Base-by-base conservation (phyloP, 257 asterid species). In the Anisodus tanguticus region DNA sequence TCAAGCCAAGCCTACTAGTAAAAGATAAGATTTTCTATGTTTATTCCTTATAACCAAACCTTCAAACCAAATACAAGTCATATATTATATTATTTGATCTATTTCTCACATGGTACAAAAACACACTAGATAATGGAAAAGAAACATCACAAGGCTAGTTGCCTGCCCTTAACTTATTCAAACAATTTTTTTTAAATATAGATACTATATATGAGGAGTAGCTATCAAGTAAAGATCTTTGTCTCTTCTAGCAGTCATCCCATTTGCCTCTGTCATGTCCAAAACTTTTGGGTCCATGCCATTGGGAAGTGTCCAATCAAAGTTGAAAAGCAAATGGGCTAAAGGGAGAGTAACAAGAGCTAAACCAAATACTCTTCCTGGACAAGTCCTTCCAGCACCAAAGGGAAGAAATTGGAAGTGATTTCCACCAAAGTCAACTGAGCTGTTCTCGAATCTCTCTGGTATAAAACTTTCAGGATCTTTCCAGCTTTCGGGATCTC, bases 371-470 rank as follows among this genome's bases (percentile, higher is more conserved):
- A 31, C n/a, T 8, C 68, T 79, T 0, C 87, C 87, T 0, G 87
- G 87, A 17, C 81, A 84, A 51, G 17, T 66, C 22, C 87, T 47
- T 10, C 87, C 85, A 3, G 79, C 85, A 15, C 87, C 87, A 85
- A 85, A 85, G 8, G 85, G 87, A 5, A 85, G 60, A 60, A n/a
- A 63, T 17, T 86, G 67, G 2, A 76, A 77, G 58, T 86, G 22
- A 26, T 55, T 49, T 57, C 88, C 86, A 0, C 3, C 1, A 19
- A 59, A 82, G 62, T 86, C 88, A 55, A 66, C 4, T 16, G 35
- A 19, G 45, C 17, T 86, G 0, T 68, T 70, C 6, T 83, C 82
- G 12, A 83, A 86, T 59, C 88, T 78, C 51, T 86, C 86, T 3
- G 88, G 88, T 6, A 13, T 16, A 51, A 86, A 86, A 3, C 43